Evolutionary conservation across 306 rosid species (phyloP).

Genomic region (Begonia peltatifolia): DNA sequence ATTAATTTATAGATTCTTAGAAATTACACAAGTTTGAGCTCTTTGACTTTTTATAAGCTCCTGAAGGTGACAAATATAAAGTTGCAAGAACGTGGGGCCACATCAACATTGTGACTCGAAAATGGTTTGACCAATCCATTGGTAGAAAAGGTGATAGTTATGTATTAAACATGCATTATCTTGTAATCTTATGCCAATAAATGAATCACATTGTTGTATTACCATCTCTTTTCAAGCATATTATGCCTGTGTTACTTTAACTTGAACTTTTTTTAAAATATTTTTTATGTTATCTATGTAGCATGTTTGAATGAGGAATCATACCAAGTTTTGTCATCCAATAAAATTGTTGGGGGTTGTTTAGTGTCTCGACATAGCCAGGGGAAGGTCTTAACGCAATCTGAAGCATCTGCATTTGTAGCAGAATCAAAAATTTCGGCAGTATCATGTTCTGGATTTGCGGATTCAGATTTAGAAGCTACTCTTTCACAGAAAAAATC

Average conservation of each 20-base stretch:
- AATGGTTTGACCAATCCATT: constrained; percentile 86
- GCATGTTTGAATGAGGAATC: constrained; percentile 84
- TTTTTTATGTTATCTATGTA: constrained; percentile 10
- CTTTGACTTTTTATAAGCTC: constrained; percentile 72
- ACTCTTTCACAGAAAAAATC: constrained; percentile 34
- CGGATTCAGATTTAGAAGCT: constrained; percentile 45
- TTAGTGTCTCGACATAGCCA: constrained; percentile 38
- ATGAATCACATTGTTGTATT: no score
- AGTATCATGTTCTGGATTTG: constrained; percentile 23
- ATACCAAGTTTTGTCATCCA: constrained; percentile 60
- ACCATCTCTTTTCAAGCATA: constrained; percentile 8
- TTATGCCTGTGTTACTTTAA: neutral
- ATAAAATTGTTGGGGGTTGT: constrained; percentile 32
- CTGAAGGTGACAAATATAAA: constrained; percentile 91
- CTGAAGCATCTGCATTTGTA: constrained; percentile 35
- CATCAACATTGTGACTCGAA: constrained; percentile 56
- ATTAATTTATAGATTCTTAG: no score
- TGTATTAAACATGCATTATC: constrained; percentile 7
- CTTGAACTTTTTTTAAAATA: neutral
- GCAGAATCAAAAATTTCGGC: constrained; percentile 35
- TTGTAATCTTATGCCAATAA: neutral
- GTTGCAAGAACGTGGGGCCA: constrained; percentile 81
- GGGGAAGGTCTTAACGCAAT: constrained; percentile 35
- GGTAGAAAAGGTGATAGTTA: constrained; percentile 50
- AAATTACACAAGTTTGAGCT: constrained; percentile 19